Evolutionary conservation across 169 alveolate species (phyloP).

Genomic region (Plasmodium malariae): DNA sequence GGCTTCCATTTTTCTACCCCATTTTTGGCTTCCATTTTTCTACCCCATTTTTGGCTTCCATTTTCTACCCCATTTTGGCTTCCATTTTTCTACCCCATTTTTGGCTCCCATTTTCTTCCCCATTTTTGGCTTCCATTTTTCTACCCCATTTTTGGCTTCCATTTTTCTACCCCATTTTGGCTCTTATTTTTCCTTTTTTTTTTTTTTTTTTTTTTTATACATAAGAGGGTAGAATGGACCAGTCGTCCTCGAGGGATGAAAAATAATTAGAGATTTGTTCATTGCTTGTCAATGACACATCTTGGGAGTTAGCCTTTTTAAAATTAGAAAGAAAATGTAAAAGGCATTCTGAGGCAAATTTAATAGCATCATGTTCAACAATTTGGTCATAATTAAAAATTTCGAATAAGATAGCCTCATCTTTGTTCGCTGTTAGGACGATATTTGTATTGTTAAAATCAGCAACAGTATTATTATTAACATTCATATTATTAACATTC

Average conservation of each 20-base stretch:
- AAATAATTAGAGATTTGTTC: constrained; percentile 13
- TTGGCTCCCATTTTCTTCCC: no score
- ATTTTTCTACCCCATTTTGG: no score
- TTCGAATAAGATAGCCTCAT: constrained; percentile 63
- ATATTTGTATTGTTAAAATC: constrained; percentile 33
- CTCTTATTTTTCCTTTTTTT: background rate
- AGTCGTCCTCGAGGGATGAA: constrained; percentile 30
- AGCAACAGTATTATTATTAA: background rate
- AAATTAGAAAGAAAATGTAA: constrained; percentile 34
- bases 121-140: no score
- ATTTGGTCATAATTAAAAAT: constrained; percentile 65
- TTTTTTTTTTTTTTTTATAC: background rate
- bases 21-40: no score
- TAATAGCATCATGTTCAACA: constrained; percentile 54
- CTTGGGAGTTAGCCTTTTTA: constrained; percentile 13
- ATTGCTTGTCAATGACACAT: constrained; percentile 9
- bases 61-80: no score
- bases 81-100: no score
- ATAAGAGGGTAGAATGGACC: constrained; percentile 62
- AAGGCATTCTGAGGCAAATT: constrained; percentile 55
- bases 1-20: no score
- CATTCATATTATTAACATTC: no score
- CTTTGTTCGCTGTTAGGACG: constrained; percentile 24
- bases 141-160: no score
- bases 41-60: no score